A percentile compares a stretch with the other conserved stretches of the same genome.
Evolutionary conservation across 148 eudicot species (phyloP).

Genomic region (Tetragonia tetragonoides): DNA sequence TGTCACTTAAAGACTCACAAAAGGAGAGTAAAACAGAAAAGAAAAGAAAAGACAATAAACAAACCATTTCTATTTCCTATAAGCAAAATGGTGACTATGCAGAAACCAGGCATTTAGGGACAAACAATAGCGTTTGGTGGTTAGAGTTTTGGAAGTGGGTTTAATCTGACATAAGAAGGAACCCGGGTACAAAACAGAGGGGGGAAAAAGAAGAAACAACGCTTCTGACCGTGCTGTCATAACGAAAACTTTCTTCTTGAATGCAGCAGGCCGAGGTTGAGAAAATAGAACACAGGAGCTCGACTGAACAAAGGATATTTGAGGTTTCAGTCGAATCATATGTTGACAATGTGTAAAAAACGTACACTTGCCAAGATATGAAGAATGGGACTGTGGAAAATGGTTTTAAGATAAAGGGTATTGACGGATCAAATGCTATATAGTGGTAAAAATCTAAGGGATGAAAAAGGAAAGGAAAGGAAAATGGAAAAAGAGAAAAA

Average conservation of each 20-base stretch:
- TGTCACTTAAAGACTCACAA: conserved; percentile 9
- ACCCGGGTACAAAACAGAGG: neutral
- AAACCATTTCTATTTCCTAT: conserved; percentile 24
- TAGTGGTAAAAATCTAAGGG: conserved; percentile 19
- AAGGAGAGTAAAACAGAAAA: neutral
- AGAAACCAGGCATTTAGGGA: conserved; percentile 13
- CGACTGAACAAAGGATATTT: neutral
- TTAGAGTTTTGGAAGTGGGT: conserved; percentile 16
- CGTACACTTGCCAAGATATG: conserved; percentile 51
- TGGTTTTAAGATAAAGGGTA: conserved; percentile 5
- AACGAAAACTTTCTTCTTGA: conserved; percentile 28
- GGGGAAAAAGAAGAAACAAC: conserved; percentile 39
- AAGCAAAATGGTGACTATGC: conserved; percentile 13
- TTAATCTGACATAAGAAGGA: conserved; percentile 6
- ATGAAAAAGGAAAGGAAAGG: neutral
- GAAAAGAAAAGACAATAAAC: conserved; percentile 1
- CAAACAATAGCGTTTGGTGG: conserved; percentile 20
- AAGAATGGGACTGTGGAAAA: conserved; percentile 18
- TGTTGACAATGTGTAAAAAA: conserved; percentile 57
- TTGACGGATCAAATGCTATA: conserved; percentile 23
- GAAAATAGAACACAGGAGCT: conserved; percentile 27
- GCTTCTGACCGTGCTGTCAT: conserved; percentile 54
- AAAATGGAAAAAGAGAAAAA: neutral
- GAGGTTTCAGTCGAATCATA: conserved; percentile 27
- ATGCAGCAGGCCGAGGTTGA: conserved; percentile 78